Conservation (phyloP, 305 asterid species). For the Fraxinus baroniana region DNA sequence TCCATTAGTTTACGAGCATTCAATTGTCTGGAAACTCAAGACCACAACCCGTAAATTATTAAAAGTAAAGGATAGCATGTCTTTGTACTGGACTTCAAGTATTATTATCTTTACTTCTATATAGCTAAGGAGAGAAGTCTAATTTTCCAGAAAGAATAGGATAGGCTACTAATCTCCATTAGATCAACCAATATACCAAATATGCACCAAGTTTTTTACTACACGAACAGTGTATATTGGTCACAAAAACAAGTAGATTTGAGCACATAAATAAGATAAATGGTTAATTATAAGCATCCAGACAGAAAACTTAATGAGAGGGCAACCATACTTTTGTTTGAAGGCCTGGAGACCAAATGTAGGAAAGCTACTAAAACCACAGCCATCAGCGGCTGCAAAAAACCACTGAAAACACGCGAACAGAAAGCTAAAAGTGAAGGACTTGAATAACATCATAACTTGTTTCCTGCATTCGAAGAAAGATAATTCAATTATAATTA, state of each 20-base stretch:
- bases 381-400: conserved; percentile 49
- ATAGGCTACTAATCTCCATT: background rate
- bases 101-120: background rate
- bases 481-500: background rate
- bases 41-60: background rate
- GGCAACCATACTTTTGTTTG: conserved; percentile 24
- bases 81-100: background rate
- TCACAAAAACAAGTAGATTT: background rate
- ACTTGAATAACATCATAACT: conserved; percentile 51
- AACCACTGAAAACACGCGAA: conserved; percentile 76
- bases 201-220: background rate
- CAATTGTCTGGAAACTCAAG: background rate
- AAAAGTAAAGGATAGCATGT: background rate
- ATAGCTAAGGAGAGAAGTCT: background rate
- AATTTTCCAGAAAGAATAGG: background rate
- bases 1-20: background rate
- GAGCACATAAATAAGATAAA: background rate
- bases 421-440: conserved; percentile 48
- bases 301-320: conserved; percentile 30
- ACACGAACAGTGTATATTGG: background rate
- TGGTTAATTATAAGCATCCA: conserved; percentile 3
- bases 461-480: conserved; percentile 43
- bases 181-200: background rate
- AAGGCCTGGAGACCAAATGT: conserved; percentile 52
- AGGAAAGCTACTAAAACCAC: conserved; percentile 59